These are phyloP conservation scores for Phenoliferia sp. DNA, from an alignment of 1,284 basidiomycete genomes.

Conservation along the genomic window DNA sequence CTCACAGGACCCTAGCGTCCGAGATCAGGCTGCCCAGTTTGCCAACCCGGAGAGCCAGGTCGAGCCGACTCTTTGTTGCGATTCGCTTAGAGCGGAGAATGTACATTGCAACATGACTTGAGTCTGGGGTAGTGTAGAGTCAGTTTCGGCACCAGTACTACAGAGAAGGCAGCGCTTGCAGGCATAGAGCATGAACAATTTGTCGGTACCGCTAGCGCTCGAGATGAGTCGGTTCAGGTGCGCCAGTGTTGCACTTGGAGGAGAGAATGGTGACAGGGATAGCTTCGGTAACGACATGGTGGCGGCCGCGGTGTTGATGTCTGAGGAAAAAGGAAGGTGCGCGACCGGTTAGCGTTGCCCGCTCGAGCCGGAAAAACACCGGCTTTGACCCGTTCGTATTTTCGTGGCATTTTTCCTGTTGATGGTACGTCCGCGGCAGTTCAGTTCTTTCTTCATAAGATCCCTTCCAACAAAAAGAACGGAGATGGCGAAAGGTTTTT, in stretches of 20 bases:
- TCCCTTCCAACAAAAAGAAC: too few species aligned
- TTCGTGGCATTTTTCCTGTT: too few species aligned
- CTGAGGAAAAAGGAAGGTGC: too few species aligned
- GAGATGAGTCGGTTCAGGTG: conserved; percentile 30
- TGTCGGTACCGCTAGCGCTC: conserved; percentile 31
- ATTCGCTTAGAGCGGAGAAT: conserved; percentile 19
- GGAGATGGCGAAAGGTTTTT: too few species aligned
- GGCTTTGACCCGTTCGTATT: too few species aligned
- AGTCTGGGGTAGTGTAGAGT: conserved; percentile 9
- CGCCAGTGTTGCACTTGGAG: conserved; percentile 18
- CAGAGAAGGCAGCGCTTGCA: conserved; percentile 3
- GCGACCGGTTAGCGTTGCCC: too few species aligned
- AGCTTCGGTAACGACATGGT: conserved; percentile 1
- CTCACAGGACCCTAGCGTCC: conserved; percentile 32
- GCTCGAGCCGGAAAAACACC: too few species aligned
- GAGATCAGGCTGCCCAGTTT: conserved; percentile 29
- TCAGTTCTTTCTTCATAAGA: too few species aligned
- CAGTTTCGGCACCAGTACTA: too few species aligned
- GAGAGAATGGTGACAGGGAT: conserved; percentile 28
- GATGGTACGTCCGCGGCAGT: too few species aligned
- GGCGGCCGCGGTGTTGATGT: neutral
- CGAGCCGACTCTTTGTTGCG: conserved; percentile 18
- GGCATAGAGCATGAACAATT: conserved; percentile 34
- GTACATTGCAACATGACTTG: conserved; percentile 17
- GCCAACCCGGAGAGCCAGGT: conserved; percentile 26